Base-by-base conservation (phyloP, 768 basidiomycete species). In the Lactifluus echinatus region DNA sequence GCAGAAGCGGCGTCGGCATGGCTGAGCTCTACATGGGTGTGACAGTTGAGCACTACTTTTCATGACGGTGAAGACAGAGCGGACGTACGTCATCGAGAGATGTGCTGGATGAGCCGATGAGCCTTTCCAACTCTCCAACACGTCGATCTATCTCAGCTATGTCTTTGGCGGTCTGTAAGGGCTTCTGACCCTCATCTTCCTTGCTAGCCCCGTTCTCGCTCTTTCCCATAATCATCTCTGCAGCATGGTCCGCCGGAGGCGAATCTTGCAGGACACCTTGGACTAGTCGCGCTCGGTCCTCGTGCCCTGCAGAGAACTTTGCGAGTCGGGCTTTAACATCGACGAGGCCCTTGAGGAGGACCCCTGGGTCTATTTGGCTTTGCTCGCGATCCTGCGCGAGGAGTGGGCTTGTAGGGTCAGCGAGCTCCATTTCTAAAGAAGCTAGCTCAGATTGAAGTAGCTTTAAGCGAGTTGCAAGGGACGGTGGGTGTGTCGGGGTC, bases 101-200 rank as follows among this genome's bases (percentile, higher is more conserved):
- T 12, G 85, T 78, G 54, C 78, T 85, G n/a, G 84, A 83, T 6
- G 91, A 86, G 1, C 95, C 95, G 29, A 99, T 75, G 11, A 89
- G 62, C 56, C 79, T 81, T 68, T 98, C 95, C 15, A 99, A 74
- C 59, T 87, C 82, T 7, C 87, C 86, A 2, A 99, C 78, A 34
- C 95, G 81, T 63, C 77, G 77, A 70, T 98, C 95, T 66, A 97
- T 77, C 55, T 89, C 85, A 2, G 83, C 79, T 19, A 92, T 68
- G 15, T 68, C 77, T 51, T 76, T 77, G 48, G 76, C 71, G 36
- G 78, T 75, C 1, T 59, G 46, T 4, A 45, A 43, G 2, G 56
- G 28, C 45, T 54, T 53, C 37, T 47, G 47, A 17, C 57, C 50
- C 26, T 57, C 45, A 34, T 42, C 43, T 29, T 43, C 59, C 28